Base-by-base conservation (phyloP, 345 rosid species). In the Moricandia moricandioides region DNA sequence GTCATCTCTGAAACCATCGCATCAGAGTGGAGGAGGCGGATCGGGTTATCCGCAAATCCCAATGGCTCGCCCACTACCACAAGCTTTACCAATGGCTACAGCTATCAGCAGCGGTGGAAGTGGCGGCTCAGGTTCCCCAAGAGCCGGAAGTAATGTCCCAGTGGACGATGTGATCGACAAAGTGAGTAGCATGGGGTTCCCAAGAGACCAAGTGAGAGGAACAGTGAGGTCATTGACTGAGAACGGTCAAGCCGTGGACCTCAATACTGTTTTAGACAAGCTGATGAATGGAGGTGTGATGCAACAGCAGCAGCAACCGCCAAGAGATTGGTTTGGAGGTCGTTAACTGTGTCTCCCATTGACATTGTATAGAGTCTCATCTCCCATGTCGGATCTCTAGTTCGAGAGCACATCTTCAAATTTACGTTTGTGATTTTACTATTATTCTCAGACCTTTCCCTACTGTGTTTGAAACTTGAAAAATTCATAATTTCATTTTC, bases 181-280 rank as follows among this genome's bases (percentile, higher is more conserved):
- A 74, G 90, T 93, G 77, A 81, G 85, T 7, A 85, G 73, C 79
- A 93, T 93, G 97, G 98, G 97, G 13, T 93, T 91, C 82, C 85
- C 97, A 3, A 89, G 96, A 65, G 98, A 93, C 52, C 98, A 84
- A 69, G 96, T 93, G 34, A 85, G 89, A 80, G 97, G 86, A 51
- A 87, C 97, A 3, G 97, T 93, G 51, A 72, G 88, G 69, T 85
- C 83, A 72, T 78, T 93, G 81, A 93, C 97, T 0, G 98, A 93
- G 84, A 91, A 83, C 10, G 97, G 97, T 14, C 96, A 91, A 82
- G 62, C 89, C 2, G 96, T 93, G n/a, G 97, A 93, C 76, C 83
- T 93, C 70, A 93, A 93, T 78, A 71, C 83, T 63, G 98, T 93
- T 71, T 81, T 93, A 73, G 98, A 93, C 81, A 93, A 89, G 87